A percentile compares a stretch with the other conserved stretches of the same genome.
Evolutionary conservation across 805 yeast genomes (phyloP).

Genomic region (Candida rishiriensis): DNA sequence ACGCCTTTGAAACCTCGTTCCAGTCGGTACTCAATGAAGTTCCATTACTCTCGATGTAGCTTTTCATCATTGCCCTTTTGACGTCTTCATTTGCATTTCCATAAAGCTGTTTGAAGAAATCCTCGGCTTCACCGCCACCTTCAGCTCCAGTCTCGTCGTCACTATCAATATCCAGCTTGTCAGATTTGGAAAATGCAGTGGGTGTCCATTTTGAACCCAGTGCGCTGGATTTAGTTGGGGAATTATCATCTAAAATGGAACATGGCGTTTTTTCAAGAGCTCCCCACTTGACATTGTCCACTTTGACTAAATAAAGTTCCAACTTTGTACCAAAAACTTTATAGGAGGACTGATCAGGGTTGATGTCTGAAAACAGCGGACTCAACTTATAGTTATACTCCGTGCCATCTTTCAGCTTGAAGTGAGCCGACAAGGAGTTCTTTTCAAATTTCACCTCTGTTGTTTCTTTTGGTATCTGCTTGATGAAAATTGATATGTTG

Average conservation of each 20-base stretch:
- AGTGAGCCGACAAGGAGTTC: slow-evolving; percentile 37
- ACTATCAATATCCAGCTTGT: slow-evolving; percentile 39
- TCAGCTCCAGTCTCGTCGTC: slow-evolving; percentile 43
- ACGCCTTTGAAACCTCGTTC: slow-evolving; percentile 71
- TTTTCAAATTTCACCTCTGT: slow-evolving; percentile 36
- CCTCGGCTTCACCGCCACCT: slow-evolving; percentile 42
- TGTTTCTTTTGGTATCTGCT: slow-evolving; percentile 51
- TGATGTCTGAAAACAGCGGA: slow-evolving; percentile 50
- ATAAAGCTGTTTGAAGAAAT: slow-evolving; percentile 72
- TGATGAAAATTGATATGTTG: slow-evolving; percentile 67
- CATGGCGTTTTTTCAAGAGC: slow-evolving; percentile 34
- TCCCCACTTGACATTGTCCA: slow-evolving; percentile 46
- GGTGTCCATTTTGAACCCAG: slow-evolving; percentile 35
- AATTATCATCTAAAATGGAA: slow-evolving; percentile 5
- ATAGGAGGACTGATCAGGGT: slow-evolving; percentile 38
- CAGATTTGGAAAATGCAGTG: slow-evolving; percentile 49
- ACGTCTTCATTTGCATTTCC: slow-evolving; percentile 83
- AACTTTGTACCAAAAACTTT: slow-evolving; percentile 67
- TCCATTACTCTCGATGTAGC: slow-evolving; percentile 89
- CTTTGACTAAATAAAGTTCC: slow-evolving; percentile 61
- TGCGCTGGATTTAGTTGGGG: background rate
- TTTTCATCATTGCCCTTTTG: slow-evolving; percentile 92
- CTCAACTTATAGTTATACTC: slow-evolving; percentile 51
- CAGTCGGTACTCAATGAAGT: slow-evolving; percentile 92
- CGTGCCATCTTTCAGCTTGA: slow-evolving; percentile 45